phyloP scores from a whole-genome alignment of 345 rosid species.

The Mallotus nudiflorus region DNA sequence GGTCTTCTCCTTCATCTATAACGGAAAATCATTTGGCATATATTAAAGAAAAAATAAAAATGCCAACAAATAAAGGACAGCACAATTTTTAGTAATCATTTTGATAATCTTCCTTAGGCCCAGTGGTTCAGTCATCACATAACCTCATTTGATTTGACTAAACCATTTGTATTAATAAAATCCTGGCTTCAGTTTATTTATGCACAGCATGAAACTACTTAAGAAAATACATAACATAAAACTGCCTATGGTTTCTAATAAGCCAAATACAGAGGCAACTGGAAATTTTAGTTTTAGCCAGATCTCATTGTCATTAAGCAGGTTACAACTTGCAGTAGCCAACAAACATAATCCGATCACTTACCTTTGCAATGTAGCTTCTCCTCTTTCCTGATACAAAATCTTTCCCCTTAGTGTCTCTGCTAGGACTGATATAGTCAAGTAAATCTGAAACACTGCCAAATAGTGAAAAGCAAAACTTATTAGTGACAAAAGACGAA shows the following conservation, averaged over 20 bases:
- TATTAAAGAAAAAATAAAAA: conserved; percentile 3
- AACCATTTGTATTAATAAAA: not conserved
- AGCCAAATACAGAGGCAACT: not conserved
- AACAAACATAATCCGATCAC: conserved; percentile 2
- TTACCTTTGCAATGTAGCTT: conserved; percentile 69
- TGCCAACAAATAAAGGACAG: not conserved
- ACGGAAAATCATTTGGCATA: conserved; percentile 5
- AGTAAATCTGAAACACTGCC: conserved; percentile 95
- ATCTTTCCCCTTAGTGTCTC: conserved; percentile 72
- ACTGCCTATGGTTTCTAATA: not conserved
- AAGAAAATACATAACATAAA: not conserved
- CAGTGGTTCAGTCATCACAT: not conserved
- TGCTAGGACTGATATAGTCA: conserved; percentile 90
- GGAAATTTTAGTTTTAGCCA: not conserved
- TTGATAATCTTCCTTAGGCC: conserved; percentile 6
- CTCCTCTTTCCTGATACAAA: conserved; percentile 61
- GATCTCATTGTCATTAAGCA: not conserved
- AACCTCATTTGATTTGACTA: not conserved
- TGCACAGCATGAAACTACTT: not conserved
- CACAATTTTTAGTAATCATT: not conserved
- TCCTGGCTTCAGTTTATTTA: not conserved
- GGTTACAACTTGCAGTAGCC: not conserved
- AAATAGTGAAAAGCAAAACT: conserved; percentile 24
- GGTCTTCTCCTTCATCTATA: conserved; percentile 66
- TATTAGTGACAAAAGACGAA: conserved; percentile 18